Evolutionary conservation across 306 rosid genomes (phyloP).

Genomic region (Pyrus communis): DNA sequence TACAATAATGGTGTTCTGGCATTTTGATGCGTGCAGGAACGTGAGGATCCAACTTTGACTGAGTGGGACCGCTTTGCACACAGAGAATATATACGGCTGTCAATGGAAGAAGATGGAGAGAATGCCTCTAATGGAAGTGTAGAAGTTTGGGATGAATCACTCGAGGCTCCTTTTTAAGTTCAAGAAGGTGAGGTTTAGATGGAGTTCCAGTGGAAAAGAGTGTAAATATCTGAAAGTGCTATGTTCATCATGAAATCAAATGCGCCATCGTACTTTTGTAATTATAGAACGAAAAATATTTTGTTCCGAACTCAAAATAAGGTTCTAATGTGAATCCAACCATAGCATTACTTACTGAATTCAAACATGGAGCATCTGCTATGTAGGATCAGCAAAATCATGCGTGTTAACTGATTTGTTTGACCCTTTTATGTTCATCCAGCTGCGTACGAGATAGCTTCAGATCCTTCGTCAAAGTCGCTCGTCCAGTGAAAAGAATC

Average conservation of each 20-base stretch:
- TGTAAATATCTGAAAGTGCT: background rate
- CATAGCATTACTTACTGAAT: background rate
- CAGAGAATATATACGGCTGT: constrained; percentile 74
- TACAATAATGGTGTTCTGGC: background rate
- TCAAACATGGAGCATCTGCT: background rate
- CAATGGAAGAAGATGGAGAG: constrained; percentile 85
- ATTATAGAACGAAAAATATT: background rate
- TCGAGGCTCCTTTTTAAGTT: constrained; percentile 70
- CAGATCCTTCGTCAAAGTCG: background rate
- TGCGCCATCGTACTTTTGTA: background rate
- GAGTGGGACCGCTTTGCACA: constrained; percentile 87
- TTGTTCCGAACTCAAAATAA: background rate
- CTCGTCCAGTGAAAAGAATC: background rate
- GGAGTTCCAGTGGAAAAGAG: background rate
- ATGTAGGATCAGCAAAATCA: background rate
- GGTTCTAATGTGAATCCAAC: background rate
- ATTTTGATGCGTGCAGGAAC: constrained; percentile 48
- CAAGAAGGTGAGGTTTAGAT: constrained; percentile 36
- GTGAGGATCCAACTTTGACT: constrained; percentile 72
- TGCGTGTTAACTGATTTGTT: background rate
- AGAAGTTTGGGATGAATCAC: constrained; percentile 81
- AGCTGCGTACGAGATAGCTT: constrained; percentile 3
- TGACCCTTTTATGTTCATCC: background rate
- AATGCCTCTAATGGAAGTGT: constrained; percentile 81
- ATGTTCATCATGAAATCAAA: background rate